These are phyloP conservation scores for Fusarium papillatum DNA, from an alignment of 2,329 filamentous ascomycete species.

Conservation along the genomic window DNA sequence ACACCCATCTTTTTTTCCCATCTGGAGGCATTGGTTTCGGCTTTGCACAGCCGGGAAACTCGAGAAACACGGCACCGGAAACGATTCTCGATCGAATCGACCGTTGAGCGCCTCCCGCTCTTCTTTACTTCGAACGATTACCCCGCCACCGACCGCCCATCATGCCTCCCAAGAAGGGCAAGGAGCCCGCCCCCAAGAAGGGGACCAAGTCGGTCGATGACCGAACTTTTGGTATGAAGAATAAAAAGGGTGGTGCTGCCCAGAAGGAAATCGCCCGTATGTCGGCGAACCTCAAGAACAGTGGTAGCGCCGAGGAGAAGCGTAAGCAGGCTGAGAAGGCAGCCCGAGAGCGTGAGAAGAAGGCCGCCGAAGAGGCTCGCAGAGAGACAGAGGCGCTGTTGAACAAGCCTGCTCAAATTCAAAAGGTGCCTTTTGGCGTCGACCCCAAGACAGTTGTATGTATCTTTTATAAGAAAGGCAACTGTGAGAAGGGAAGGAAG, in stretches of 20 bases:
- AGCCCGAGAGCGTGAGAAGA: slow-evolving; percentile 87
- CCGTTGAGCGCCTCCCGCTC: slow-evolving; percentile 15
- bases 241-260: slow-evolving; percentile 94
- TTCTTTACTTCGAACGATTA: slow-evolving; percentile 36
- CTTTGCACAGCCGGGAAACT: slow-evolving; percentile 27
- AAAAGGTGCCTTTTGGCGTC: slow-evolving; percentile 97
- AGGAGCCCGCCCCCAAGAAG: slow-evolving; percentile 70
- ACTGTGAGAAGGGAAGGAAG: slow-evolving; percentile 97
- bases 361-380: slow-evolving; percentile 87
- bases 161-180: slow-evolving; percentile 81
- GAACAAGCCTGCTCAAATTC: slow-evolving; percentile 92
- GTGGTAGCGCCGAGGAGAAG: slow-evolving; percentile 91
- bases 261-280: slow-evolving; percentile 94
- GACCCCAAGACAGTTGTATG: slow-evolving; percentile 98
- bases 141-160: slow-evolving; percentile 55
- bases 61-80: slow-evolving; percentile 6
- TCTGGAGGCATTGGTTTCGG: slow-evolving; percentile 29
- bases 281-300: slow-evolving; percentile 77
- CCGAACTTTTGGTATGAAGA: slow-evolving; percentile 99
- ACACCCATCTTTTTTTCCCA: slow-evolving; percentile 39
- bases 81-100: slow-evolving; percentile 9
- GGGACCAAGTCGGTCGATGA: slow-evolving; percentile 82
- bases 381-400: slow-evolving; percentile 86
- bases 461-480: slow-evolving; percentile 96
- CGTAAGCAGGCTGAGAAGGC: slow-evolving; percentile 77